A percentile compares a stretch with the other conserved stretches of the same genome.
phyloP scores from a whole-genome alignment of 2,329 filamentous ascomycete genomes.

The Colletotrichum orbiculare region DNA sequence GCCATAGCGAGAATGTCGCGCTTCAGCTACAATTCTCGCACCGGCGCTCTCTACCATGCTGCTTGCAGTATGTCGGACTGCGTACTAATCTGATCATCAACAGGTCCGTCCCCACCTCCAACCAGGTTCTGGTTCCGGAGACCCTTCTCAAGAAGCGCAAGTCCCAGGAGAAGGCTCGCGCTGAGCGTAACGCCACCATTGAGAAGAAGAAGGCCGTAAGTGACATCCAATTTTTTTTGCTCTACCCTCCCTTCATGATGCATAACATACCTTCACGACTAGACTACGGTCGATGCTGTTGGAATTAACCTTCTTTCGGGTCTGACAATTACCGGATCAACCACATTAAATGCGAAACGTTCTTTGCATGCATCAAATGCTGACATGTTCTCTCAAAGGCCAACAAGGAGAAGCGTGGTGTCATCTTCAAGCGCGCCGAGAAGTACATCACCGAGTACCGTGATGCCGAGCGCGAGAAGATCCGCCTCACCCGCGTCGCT shows the following conservation, averaged over 20 bases:
- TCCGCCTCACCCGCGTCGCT: conserved; percentile 88
- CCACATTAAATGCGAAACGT: conserved; percentile 37
- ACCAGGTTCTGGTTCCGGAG: conserved; percentile 98
- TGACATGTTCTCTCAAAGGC: conserved; percentile 64
- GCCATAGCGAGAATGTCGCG: conserved; percentile 92
- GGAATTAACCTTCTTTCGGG: conserved; percentile 99
- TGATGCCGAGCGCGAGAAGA: conserved; percentile 97
- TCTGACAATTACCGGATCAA: conserved; percentile 73
- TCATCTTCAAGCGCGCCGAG: conserved; percentile 99
- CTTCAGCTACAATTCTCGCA: conserved; percentile 92
- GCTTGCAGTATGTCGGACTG: conserved; percentile 70
- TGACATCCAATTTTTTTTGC: conserved; percentile 49
- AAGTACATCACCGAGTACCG: conserved; percentile 99
- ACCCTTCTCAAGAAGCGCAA: conserved; percentile 99
- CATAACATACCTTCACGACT: conserved; percentile 89
- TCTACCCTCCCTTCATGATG: conserved; percentile 72
- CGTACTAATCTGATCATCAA: conserved; percentile 79
- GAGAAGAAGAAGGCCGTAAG: conserved; percentile 93
- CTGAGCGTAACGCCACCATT: conserved; percentile 81
- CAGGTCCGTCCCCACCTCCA: conserved; percentile 91
- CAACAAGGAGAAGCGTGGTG: conserved; percentile 98
- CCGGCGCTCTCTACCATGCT: conserved; percentile 79
- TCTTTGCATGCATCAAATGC: conserved; percentile 10
- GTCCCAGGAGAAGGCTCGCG: conserved; percentile 98
- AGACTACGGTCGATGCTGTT: conserved; percentile 98